phyloP scores from a whole-genome alignment of 495 filamentous ascomycete species.

The Platismatia glauca region DNA sequence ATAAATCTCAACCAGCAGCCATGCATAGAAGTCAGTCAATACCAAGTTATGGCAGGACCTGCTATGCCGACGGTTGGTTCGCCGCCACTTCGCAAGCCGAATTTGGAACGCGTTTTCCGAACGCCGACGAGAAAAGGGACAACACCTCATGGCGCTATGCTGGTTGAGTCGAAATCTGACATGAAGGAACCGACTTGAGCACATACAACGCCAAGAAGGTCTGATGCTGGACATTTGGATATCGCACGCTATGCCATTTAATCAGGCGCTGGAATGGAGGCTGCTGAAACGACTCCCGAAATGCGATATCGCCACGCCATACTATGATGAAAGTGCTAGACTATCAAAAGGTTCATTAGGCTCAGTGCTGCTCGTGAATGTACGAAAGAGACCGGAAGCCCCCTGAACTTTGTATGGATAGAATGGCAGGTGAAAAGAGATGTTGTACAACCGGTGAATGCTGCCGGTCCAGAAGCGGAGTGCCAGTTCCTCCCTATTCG shows the following conservation, averaged over 20 bases:
- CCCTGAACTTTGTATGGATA: background rate
- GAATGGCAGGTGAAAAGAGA: background rate
- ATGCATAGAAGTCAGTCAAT: background rate
- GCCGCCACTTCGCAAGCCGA: background rate
- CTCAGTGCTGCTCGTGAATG: background rate
- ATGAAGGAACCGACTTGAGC: background rate
- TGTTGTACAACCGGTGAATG: background rate
- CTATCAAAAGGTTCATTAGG: background rate
- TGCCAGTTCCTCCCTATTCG: constrained; percentile 23
- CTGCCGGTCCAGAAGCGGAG: background rate
- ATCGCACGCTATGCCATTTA: background rate
- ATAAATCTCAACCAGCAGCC: background rate
- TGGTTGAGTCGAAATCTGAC: background rate
- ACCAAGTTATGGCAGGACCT: too few species aligned
- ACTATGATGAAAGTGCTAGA: background rate
- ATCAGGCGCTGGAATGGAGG: background rate
- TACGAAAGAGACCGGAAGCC: background rate
- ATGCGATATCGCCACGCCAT: background rate
- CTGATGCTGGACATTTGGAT: background rate
- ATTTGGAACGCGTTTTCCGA: background rate
- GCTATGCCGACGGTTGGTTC: background rate
- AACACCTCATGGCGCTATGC: background rate
- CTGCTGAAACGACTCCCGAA: background rate
- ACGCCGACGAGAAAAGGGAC: background rate
- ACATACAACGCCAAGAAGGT: background rate